Evolutionary conservation across 192 early-diverging fungal species (phyloP).

Genomic region (Linderina pennispora): DNA sequence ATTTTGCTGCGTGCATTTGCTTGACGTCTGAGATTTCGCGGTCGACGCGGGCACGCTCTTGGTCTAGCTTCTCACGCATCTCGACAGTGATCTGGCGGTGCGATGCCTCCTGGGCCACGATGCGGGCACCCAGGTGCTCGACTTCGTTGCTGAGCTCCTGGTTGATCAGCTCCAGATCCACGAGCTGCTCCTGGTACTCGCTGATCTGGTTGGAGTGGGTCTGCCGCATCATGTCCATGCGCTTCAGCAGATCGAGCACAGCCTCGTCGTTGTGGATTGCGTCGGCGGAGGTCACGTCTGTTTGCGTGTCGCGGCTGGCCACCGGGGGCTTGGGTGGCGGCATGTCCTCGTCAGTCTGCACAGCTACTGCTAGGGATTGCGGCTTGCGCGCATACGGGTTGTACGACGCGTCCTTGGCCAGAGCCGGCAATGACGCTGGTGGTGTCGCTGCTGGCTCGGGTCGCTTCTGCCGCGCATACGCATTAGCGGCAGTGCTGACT

Average conservation of each 20-base stretch:
- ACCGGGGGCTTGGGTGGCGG: not conserved
- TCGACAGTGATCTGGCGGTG: slow-evolving; percentile 16
- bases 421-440: not conserved
- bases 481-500: not conserved
- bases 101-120: slow-evolving; percentile 10
- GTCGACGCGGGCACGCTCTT: slow-evolving; percentile 15
- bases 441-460: not conserved
- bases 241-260: slow-evolving; percentile 41
- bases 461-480: not conserved
- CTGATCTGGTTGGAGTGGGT: slow-evolving; percentile 36
- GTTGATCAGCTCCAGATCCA: slow-evolving; percentile 38
- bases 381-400: slow-evolving; percentile 25
- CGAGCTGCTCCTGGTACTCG: slow-evolving; percentile 44
- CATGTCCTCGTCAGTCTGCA: slow-evolving; percentile 24
- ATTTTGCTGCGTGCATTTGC: slow-evolving; percentile 33
- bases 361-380: slow-evolving; percentile 7
- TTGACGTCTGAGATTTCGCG: slow-evolving; percentile 35
- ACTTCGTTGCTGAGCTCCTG: slow-evolving; percentile 33
- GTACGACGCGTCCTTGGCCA: not conserved
- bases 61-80: slow-evolving; percentile 22
- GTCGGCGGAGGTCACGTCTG: not conserved
- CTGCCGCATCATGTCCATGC: slow-evolving; percentile 30
- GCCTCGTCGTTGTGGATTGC: slow-evolving; percentile 43
- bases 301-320: slow-evolving; percentile 17
- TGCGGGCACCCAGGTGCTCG: slow-evolving; percentile 16